Evolutionary conservation across 2,329 filamentous ascomycete species (phyloP), one percentile per base, ranked within the genome.

Genomic region (Aspergillus udagawae): DNA sequence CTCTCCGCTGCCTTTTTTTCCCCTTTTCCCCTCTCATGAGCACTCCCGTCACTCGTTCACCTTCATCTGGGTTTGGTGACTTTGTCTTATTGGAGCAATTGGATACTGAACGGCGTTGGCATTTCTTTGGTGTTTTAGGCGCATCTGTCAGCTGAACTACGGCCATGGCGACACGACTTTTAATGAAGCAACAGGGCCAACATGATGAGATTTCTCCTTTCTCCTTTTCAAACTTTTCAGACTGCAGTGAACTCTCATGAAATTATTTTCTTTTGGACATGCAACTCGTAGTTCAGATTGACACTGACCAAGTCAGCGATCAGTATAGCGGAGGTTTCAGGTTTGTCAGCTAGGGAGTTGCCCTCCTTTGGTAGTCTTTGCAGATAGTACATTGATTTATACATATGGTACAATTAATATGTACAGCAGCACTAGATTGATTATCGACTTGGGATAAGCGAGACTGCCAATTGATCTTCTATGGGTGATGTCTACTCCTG

Each of bases 121-220:
- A 61, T 63, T 61, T 60, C 57, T 49, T 41, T 32, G 64, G 64
- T 58, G 63, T 65, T 66, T 63, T 59, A 42, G 63, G 57, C 59
- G 59, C 60, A 65, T 66, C 38, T 62, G 28, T 54, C 54, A 49
- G 54, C 56, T 60, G 54, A 32, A 52, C 52, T 51, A 59, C 55
- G 58, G 56, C 49, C 58, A 64, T 51, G 63, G 60, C 56, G 62
- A 66, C 62, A 66, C 58, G 65, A 66, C 51, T 56, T 67, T 57
- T 67, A 59, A 67, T 61, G 65, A 65, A 63, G 63, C 60, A 60
- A 67, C 60, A 56, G 60, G 60, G 51, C 58, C 53, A 44, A 56
- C 56, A 56, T 61, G 56, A 66, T 51, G 58, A 58, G 49, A 60
- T 59, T 52, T 59, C 55, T 54, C 27, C 49, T 54, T 57, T 57